Base-by-base conservation (phyloP, 108 stramenopile genomes). In the Mediolabrus comicus region DNA sequence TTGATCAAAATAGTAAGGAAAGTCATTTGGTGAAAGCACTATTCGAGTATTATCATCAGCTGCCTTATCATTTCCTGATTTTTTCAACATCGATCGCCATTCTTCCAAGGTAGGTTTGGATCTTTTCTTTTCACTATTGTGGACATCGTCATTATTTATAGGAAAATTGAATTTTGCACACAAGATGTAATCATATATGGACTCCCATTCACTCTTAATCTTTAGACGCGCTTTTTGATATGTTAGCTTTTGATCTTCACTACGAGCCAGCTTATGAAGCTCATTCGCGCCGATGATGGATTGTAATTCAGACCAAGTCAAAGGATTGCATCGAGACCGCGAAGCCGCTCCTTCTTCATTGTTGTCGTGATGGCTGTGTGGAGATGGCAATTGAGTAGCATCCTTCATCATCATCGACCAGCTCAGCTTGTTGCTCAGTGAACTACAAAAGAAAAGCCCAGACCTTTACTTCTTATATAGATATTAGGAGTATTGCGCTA, bases 91-190 rank as follows among this genome's bases (percentile, higher is more conserved):
- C 16, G 16, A 16, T 17, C 41, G 46, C 46, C 46, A 72, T 36
- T 65, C 34, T 32, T 62, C 60, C 35, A 71, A 71, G 7, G 70
- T 71, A 3, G 77, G 70, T 13, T 52, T 59, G 1, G 66, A 67
- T 38, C 53, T 41, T 36, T 67, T 79, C 43, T 72, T 71, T 5
- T 31, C 35, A 43, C 32, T 19, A 19, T 56, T 8, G n/a, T n/a
- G n/a, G n/a, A n/a, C n/a, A n/a, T n/a, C n/a, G 35, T 56, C 8
- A 14, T 69, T 14, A 32, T 36, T 34, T 53, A 17, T 11, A 17
- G 22, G 59, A 41, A 87, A 83, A 3, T 75, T 77, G 85, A 92
- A 89, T 68, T 92, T 92, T 46, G 75, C 55, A 68, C 76, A 83
- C 28, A 92, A 54, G 43, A 92, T 62, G 49, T 81, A 85, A 73